Evolutionary conservation across 352 stramenopile species (phyloP), one percentile per base, ranked within the genome.

Genomic region (Phytophthora syringae): DNA sequence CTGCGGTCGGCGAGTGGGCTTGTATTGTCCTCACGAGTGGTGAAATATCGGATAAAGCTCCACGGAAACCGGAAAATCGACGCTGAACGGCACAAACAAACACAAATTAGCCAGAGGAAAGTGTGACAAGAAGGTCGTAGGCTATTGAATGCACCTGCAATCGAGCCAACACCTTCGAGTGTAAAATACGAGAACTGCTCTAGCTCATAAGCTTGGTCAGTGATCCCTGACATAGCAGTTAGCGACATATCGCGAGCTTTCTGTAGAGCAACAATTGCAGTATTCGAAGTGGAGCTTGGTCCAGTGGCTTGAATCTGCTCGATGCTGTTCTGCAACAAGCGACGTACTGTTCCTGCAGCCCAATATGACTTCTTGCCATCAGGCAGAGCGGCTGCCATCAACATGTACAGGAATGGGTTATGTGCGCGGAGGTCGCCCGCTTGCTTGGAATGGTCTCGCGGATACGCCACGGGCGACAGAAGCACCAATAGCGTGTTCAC

Each of bases 401-500:
- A 45, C 74, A 89, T 79, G 52, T 90, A 60, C 9, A 93, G 59
- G 11, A 95, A 91, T 16, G 83, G 82, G 21, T 92, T 90, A 50
- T 88, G 70, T 12, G 62, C 53, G 15, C 66, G 71, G 51, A 84
- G 42, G 37, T 89, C 82, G 10, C 64, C 52, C 1, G 68, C 66
- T 44, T 76, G 63, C 27, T 82, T 81, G 18, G 70, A 77, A 52
- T 89, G 76, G 43, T 88, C 76, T 9, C 77, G 80, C 3, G 82
- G 79, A 52, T 88, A 94, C 9, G 74, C 80, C 18, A 89, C 79
- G 1, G 86, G 79, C 1, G 86, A 80, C 4, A 93, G 66, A 16
- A 95, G 72, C 36, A 91, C 81, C 13, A 95, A 72, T 22, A 95
- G 51, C 25, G 72, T 87, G 52, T 83, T 95, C 15, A 95, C 59